Percentiles rank a stretch among this genome's conserved stretches.
Evolutionary conservation across 192 early-diverging fungal genomes (phyloP).

Genomic region (Linnemannia schmuckeri): DNA sequence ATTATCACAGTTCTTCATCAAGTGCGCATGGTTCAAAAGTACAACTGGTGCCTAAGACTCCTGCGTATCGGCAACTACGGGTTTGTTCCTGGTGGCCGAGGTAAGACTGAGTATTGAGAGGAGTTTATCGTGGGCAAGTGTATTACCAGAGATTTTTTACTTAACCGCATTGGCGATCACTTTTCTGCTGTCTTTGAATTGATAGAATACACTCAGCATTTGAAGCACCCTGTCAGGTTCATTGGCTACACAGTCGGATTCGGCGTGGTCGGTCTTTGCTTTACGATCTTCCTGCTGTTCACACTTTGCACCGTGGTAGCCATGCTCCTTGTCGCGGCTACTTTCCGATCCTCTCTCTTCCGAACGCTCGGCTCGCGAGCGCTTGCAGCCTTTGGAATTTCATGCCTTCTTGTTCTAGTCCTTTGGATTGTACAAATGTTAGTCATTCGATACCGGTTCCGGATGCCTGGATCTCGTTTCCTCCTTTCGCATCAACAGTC

Average conservation of each 20-base stretch:
- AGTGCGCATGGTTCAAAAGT: conserved; percentile 54
- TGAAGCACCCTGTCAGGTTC: conserved; percentile 51
- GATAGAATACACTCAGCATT: conserved; percentile 51
- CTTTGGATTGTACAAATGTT: conserved; percentile 56
- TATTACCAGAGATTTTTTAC: too few species aligned
- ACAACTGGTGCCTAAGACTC: conserved; percentile 50
- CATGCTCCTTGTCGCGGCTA: conserved; percentile 51
- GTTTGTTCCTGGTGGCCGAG: conserved; percentile 52
- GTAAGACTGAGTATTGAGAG: conserved; percentile 13
- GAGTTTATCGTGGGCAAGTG: too few species aligned
- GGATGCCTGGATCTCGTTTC: conserved; percentile 51
- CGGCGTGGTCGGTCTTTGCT: conserved; percentile 50
- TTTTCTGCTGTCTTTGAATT: background rate
- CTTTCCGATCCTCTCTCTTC: conserved; percentile 51
- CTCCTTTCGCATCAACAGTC: conserved; percentile 36
- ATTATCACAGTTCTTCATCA: conserved; percentile 45
- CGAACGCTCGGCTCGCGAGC: conserved; percentile 40
- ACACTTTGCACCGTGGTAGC: conserved; percentile 44
- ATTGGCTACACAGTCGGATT: conserved; percentile 56
- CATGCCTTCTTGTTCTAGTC: conserved; percentile 36
- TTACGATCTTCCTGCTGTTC: conserved; percentile 46
- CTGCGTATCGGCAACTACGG: conserved; percentile 49
- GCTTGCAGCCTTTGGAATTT: conserved; percentile 40
- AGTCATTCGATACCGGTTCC: conserved; percentile 50
- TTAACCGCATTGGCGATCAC: background rate